Evolutionary conservation across 768 basidiomycete genomes (phyloP), one percentile per base, ranked within the genome.

Genomic region (Coprinopsis sp.): DNA sequence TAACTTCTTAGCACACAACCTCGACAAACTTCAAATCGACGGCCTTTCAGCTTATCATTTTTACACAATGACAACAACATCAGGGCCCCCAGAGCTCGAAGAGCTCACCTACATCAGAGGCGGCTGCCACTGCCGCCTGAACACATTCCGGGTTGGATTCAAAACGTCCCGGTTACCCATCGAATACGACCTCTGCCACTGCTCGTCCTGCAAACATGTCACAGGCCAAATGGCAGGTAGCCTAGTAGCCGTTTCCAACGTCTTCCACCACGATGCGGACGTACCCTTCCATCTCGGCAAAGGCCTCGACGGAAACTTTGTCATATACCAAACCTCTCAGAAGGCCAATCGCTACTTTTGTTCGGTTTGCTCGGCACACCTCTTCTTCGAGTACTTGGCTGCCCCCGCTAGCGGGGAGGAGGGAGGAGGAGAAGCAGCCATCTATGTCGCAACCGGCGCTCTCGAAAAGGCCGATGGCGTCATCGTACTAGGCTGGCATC

Each of bases 311-410:
- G 37, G 38, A 6, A 56, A 58, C 25, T 41, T 62, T n/a, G 55
- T 50, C 8, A 45, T 46, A 14, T 63, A 65, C 49, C 49, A 58
- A 18, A 42, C 52, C n/a, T 56, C 58, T 4, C 18, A 46, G 6
- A 40, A 40, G 10, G 51, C 49, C 11, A 57, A 52, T 7, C 39
- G 62, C 12, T 65, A 61, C 33, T 66, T 63, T 36, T 67, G 64
- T 45, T 47, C 34, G 6, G 48, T 50, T 8, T 67, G 66, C 42
- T 61, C 58, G 0, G 59, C 64, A 8, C 57, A 63, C 25, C 28
- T 67, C 24, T 58, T 65, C 37, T 37, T 39, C n/a, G 8, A 29
- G 11, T 33, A 33, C 14, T 33, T 33, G 10, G 21, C 31, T 18
- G 34, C 21, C 10, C 10, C 19, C 11, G 33, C 55, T 46, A 40